Base-by-base conservation (phyloP, 352 stramenopile genomes). In the Globisporangium yorkense region DNA sequence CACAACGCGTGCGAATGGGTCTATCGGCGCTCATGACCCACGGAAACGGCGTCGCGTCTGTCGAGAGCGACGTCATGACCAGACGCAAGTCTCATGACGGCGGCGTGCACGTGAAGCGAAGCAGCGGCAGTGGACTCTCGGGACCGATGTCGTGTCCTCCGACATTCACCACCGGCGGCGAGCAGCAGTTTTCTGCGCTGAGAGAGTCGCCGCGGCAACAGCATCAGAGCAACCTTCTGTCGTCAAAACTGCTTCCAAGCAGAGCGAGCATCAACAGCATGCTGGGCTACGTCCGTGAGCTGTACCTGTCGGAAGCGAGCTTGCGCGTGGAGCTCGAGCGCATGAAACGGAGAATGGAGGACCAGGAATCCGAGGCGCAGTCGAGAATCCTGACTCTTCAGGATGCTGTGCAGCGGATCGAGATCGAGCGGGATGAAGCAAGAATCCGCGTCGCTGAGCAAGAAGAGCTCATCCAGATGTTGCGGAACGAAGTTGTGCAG, bases 201-300 rank as follows among this genome's bases (percentile, higher is more conserved):
- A 62, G 40, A 68, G 51, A 45, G 21, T 37, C 54, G 3, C 29
- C 33, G 5, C n/a, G 60, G 39, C 54, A 62, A 68, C 54, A 62
- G 63, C 47, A 55, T 51, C n/a, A 72, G 44, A 60, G 29, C 16
- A 58, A 79, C 43, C 56, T 81, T 21, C 67, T 87, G 18, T 72
- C 75, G 27, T 77, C 71, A 46, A 85, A 80, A 57, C 51, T 93
- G 35, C 58, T 91, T 48, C 77, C 80, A 2, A 80, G 73, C 12
- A 74, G 71, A 21, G 74, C 70, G 24, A 80, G 71, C 16, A 64
- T 93, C 46, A 80, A 88, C 50, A 86, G 70, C 44, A 54, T 93
- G 12, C 87, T 93, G 62, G 80, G 75, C 13, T 91, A 91, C 54
- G 80, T 93, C 46, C 77, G 72, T 0, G 83, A 93, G 54, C 59